Base-by-base conservation (phyloP, 202 grass and related monocot species). In the Zoysia matrella region DNA sequence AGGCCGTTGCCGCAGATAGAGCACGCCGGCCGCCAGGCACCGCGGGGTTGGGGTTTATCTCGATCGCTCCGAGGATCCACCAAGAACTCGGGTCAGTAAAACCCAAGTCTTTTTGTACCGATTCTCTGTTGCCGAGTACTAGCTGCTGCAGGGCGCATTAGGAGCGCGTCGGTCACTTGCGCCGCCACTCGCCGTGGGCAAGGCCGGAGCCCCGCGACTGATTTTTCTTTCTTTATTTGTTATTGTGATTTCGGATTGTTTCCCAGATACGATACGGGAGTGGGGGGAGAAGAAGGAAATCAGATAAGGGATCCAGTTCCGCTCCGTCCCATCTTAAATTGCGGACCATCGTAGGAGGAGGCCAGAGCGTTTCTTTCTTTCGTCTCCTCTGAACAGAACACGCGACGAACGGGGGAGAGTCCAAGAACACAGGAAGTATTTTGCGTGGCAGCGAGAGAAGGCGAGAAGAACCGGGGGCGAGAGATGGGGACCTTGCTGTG, bases 401-500 rank as follows among this genome's bases (percentile, higher is more conserved):
- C 43, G 11, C 4, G 74, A 40, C 39, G 61, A 65, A 15, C 15
- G 72, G 22, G 71, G n/a, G 4, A 30, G 22, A 30, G 22, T 30
- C 22, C 30, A 84, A 52, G 82, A 43, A 55, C 1, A 44, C 45
- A 56, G 67, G 57, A 18, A 44, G 5, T 40, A 44, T 16, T 15
- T 77, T 60, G 67, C 52, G 65, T 55, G 40, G 6, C 44, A 76
- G 15, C 60, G 22, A 30, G 67, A 15, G 47, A 50, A 61, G 15
- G 39, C 36, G 5, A 40, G 52, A 36, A 10, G 15, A 50, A 50
- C 0, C 62, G 39, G 57, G 56, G 73, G 9, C 14, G 14, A 65
- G 14, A 65, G 72, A 92, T 92, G 90, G 90, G 90, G 7, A 80
- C 76, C 55, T 4, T 84, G 43, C 46, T 89, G 4, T 92, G 90